Evolutionary conservation across 176 grass and related monocot genomes (phyloP).

Genomic region (Stipa capillata): DNA sequence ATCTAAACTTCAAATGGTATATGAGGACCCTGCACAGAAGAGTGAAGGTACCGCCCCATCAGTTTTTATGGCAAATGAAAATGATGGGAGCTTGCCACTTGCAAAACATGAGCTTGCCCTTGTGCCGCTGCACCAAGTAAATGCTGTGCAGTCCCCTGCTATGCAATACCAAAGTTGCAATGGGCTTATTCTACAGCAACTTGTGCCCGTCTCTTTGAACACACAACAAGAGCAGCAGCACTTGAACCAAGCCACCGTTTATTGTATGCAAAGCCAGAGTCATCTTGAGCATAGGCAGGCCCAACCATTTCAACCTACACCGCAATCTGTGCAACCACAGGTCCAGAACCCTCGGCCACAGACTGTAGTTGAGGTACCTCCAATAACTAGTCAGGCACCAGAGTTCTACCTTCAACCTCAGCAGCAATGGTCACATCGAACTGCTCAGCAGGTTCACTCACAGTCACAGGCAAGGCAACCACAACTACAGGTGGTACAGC

Average conservation of each 20-base stretch:
- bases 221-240: constrained; percentile 35
- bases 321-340: constrained; percentile 45
- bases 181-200: constrained; percentile 44
- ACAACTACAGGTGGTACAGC: constrained; percentile 36
- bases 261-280: constrained; percentile 35
- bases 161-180: constrained; percentile 47
- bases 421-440: constrained; percentile 52
- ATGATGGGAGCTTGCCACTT: constrained; percentile 35
- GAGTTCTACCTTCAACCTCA: constrained; percentile 39
- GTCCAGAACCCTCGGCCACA: constrained; percentile 34
- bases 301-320: constrained; percentile 31
- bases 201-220: constrained; percentile 31
- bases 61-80: constrained; percentile 34
- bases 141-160: constrained; percentile 34
- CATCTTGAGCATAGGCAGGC: constrained; percentile 28
- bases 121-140: constrained; percentile 54
- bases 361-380: constrained; percentile 26
- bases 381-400: constrained; percentile 28
- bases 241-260: constrained; percentile 33
- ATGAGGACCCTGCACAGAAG: constrained; percentile 54
- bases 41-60: constrained; percentile 50
- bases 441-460: constrained; percentile 37
- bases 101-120: constrained; percentile 60
- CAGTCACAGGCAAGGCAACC: constrained; percentile 44
- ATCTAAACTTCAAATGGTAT: constrained; percentile 57